phyloP scores from a whole-genome alignment of 78 protist genomes.

The Dictyostelium citrinum region DNA sequence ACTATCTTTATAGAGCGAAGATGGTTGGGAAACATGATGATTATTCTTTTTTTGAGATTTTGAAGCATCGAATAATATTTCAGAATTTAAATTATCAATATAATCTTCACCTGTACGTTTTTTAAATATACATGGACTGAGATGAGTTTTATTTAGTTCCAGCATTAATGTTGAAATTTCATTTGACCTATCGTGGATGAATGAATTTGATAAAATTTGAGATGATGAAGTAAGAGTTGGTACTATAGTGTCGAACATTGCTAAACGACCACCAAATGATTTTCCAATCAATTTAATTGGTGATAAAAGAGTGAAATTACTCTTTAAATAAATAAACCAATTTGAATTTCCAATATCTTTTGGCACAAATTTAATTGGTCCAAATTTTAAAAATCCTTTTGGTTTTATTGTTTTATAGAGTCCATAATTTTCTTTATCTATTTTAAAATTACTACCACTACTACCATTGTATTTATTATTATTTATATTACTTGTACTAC shows the following conservation, averaged over 20 bases:
- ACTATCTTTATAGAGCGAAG: background rate
- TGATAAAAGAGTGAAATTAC: constrained; percentile 29
- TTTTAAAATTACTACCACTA: background rate
- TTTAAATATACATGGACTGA: constrained; percentile 60
- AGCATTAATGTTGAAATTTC: constrained; percentile 6
- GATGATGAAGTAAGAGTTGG: background rate
- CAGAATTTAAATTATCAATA: constrained; percentile 35
- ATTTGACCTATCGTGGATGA: background rate
- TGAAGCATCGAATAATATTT: constrained; percentile 43
- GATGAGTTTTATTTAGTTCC: constrained; percentile 68
- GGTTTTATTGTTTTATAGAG: background rate
- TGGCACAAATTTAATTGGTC: constrained; percentile 55
- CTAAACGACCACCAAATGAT: constrained; percentile 32
- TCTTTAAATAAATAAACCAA: constrained; percentile 8
- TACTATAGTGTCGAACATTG: background rate
- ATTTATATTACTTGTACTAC: background rate
- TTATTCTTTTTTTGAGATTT: background rate
- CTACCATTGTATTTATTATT: background rate
- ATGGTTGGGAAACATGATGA: background rate
- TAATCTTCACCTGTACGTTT: background rate
- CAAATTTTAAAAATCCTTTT: background rate
- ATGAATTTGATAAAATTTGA: background rate
- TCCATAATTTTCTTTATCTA: background rate
- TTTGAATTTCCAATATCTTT: background rate
- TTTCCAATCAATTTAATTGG: constrained; percentile 14